Conservation (phyloP, 2,329 filamentous ascomycete species). For the Aureobasidium sp. region DNA sequence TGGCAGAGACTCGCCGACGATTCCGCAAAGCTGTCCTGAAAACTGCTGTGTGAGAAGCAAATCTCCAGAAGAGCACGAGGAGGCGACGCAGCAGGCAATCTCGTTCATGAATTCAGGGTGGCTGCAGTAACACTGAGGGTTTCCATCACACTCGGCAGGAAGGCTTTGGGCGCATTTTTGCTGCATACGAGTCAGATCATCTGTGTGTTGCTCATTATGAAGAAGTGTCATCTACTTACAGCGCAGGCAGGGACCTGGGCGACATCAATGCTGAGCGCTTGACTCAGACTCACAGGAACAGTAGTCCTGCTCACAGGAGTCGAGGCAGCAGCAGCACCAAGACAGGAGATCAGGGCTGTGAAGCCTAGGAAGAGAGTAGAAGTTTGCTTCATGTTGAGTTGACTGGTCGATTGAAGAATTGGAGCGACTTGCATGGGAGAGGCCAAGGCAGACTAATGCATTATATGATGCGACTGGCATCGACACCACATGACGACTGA, state of each 20-base stretch:
- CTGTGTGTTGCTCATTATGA: neutral
- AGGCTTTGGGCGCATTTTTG: conserved; percentile 2
- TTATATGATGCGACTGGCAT: neutral
- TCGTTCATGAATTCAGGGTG: conserved; percentile 7
- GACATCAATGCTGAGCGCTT: neutral
- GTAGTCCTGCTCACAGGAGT: neutral
- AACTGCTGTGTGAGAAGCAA: conserved; percentile 3
- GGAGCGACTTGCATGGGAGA: neutral
- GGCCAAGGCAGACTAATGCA: neutral
- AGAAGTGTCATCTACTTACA: neutral
- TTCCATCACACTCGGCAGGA: neutral
- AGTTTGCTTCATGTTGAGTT: neutral
- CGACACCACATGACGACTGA: neutral
- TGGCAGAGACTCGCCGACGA: conserved; percentile 8
- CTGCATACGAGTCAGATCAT: neutral
- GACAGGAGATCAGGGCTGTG: neutral
- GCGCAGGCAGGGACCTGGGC: conserved; percentile 3
- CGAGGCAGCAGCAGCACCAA: neutral
- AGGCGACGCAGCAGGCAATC: conserved; percentile 8
- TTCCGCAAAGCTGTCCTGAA: conserved; percentile 1
- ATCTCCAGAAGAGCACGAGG: neutral
- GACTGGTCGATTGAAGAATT: neutral
- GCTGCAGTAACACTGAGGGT: conserved; percentile 6
- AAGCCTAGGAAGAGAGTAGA: neutral
- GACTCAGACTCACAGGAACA: conserved; percentile 10